Percentiles rank a stretch among this genome's conserved stretches.
phyloP scores from a whole-genome alignment of 805 yeast genomes.

The Myxozyma neotropica region DNA sequence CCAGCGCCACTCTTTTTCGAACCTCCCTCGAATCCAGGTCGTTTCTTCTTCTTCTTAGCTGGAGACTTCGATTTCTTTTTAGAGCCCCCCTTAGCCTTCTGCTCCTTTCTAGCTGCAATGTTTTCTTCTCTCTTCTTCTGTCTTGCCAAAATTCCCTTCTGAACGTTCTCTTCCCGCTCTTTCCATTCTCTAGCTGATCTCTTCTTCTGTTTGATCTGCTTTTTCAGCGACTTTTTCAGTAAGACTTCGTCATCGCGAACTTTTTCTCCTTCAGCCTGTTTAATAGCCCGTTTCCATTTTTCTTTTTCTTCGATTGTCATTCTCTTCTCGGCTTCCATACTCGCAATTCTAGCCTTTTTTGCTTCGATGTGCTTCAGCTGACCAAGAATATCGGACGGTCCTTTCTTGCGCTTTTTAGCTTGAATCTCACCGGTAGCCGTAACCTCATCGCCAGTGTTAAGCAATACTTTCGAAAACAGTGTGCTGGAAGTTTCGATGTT shows the following conservation, averaged over 20 bases:
- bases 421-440: conserved; percentile 65
- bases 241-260: conserved; percentile 87
- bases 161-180: conserved; percentile 81
- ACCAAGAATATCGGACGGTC: conserved; percentile 84
- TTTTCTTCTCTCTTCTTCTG: conserved; percentile 91
- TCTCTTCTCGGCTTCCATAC: conserved; percentile 64
- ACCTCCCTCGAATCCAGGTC: conserved; percentile 94
- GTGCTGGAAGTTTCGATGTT: conserved; percentile 46
- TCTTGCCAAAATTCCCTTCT: conserved; percentile 70
- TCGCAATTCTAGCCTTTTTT: conserved; percentile 64
- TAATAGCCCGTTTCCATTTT: conserved; percentile 81
- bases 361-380: conserved; percentile 76
- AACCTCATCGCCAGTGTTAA: conserved; percentile 77
- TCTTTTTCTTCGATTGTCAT: conserved; percentile 65
- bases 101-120: conserved; percentile 78
- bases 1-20: conserved; percentile 28
- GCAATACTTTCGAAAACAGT: conserved; percentile 78
- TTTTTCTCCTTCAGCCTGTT: conserved; percentile 85
- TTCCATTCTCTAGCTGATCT: conserved; percentile 90
- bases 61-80: conserved; percentile 60
- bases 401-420: conserved; percentile 63
- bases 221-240: conserved; percentile 80
- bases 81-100: conserved; percentile 78
- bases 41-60: conserved; percentile 39
- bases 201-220: conserved; percentile 79